Evolutionary conservation across 306 rosid species (phyloP).

Genomic region (Spatholobus suberectus): DNA sequence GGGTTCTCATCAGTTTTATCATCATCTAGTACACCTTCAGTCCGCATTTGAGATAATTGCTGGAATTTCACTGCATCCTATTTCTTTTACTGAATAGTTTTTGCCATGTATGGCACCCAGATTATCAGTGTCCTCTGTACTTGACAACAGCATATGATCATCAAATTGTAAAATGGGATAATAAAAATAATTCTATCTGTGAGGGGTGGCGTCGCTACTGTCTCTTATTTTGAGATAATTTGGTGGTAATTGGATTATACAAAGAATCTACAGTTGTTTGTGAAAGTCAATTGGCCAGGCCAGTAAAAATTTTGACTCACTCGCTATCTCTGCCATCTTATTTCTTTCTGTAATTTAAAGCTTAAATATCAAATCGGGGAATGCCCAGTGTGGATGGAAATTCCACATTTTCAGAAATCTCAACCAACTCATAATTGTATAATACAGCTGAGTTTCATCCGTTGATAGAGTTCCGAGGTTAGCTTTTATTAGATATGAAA

Average conservation of each 20-base stretch:
- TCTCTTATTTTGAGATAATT: not conserved
- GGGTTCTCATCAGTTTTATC: too few relatives aligned
- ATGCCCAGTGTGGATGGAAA: not conserved
- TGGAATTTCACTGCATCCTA: too few relatives aligned
- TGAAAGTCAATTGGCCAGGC: not conserved
- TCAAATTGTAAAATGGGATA: not conserved
- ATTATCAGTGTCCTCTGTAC: not conserved
- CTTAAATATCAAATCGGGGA: not conserved
- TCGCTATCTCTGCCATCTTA: not conserved
- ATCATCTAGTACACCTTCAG: too few relatives aligned
- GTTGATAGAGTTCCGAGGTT: not conserved
- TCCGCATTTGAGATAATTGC: too few relatives aligned
- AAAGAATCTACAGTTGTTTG: not conserved
- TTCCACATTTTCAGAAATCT: not conserved
- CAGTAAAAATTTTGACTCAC: not conserved
- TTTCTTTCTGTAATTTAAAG: not conserved
- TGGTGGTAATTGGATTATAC: not conserved
- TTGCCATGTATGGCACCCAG: too few relatives aligned
- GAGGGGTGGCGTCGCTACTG: too few relatives aligned
- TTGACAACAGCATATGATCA: not conserved
- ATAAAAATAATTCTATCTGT: too few relatives aligned
- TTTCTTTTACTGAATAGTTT: too few relatives aligned
- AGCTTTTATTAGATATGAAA: not conserved
- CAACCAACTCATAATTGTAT: not conserved
- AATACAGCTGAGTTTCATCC: not conserved